Evolutionary conservation across 768 basidiomycete genomes (phyloP).

Genomic region (Pisolithus marmoratus): DNA sequence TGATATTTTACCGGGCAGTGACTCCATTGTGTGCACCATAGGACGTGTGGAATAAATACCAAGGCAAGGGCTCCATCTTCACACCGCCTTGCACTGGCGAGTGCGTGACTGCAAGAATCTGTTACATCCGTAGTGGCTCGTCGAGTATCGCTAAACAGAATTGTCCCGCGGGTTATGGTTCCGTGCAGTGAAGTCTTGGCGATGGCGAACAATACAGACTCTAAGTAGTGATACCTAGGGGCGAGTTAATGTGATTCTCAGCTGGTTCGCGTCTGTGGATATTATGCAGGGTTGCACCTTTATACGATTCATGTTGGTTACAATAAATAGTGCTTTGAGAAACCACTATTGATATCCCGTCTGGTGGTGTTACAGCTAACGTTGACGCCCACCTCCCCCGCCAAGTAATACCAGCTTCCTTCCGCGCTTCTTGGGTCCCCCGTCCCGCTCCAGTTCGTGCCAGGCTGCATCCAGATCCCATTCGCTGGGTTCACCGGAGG

Average conservation of each 20-base stretch:
- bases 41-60: slow-evolving; percentile 62
- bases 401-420: slow-evolving; percentile 70
- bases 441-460: slow-evolving; percentile 66
- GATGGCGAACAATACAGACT: too few relatives aligned
- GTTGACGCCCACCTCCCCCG: slow-evolving; percentile 51
- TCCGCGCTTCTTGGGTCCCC: slow-evolving; percentile 50
- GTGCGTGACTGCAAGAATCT: slow-evolving; percentile 65
- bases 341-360: not conserved
- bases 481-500: slow-evolving; percentile 40
- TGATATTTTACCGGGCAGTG: not conserved
- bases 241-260: too few relatives aligned
- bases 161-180: slow-evolving; percentile 59
- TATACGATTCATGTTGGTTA: too few relatives aligned
- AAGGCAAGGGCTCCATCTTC: slow-evolving; percentile 62
- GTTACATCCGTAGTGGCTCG: slow-evolving; percentile 74
- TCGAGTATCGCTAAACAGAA: slow-evolving; percentile 53
- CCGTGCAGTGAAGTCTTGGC: slow-evolving; percentile 38
- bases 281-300: too few relatives aligned
- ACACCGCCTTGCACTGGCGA: slow-evolving; percentile 52
- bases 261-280: too few relatives aligned
- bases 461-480: slow-evolving; percentile 78
- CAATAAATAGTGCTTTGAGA: slow-evolving; percentile 5
- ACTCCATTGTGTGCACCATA: slow-evolving; percentile 5
- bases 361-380: slow-evolving; percentile 13
- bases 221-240: too few relatives aligned